Conservation (phyloP, 1,139 yeast species). For the Pichia kudriavzevii region DNA sequence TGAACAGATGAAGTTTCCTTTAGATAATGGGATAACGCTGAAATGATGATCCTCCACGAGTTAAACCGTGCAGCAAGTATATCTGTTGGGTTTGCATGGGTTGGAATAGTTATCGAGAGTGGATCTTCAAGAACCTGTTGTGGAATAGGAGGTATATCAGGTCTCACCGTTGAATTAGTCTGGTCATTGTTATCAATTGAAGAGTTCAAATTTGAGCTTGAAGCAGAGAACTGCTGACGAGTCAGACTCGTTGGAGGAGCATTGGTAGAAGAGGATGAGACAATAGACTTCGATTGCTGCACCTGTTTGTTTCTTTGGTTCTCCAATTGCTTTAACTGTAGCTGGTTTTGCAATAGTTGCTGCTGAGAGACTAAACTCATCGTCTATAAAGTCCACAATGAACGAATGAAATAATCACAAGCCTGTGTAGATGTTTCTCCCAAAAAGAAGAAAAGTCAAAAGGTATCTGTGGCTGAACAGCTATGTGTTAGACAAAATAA, state of each 20-base stretch:
- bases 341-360: constrained; percentile 27
- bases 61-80: constrained; percentile 74
- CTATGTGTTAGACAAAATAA: too few species aligned
- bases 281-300: constrained; percentile 30
- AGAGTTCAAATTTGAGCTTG: background rate
- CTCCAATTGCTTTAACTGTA: constrained; percentile 28
- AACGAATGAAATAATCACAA: background rate
- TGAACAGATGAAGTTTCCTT: constrained; percentile 77
- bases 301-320: constrained; percentile 33
- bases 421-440: too few species aligned
- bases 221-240: too few species aligned
- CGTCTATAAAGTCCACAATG: background rate
- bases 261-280: constrained; percentile 10
- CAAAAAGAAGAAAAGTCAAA: background rate
- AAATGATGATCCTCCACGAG: constrained; percentile 78
- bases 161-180: background rate
- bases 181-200: background rate
- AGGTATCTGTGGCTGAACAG: too few species aligned
- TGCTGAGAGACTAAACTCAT: constrained; percentile 30
- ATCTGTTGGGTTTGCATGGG: constrained; percentile 72
- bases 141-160: background rate
- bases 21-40: constrained; percentile 66
- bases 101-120: constrained; percentile 39
- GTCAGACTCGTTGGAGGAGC: too few species aligned
- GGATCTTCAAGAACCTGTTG: constrained; percentile 29